A percentile compares a stretch with the other conserved stretches of the same genome.
phyloP scores from a whole-genome alignment of 2,329 filamentous ascomycete genomes.

The Tolypocladium inflatum region DNA sequence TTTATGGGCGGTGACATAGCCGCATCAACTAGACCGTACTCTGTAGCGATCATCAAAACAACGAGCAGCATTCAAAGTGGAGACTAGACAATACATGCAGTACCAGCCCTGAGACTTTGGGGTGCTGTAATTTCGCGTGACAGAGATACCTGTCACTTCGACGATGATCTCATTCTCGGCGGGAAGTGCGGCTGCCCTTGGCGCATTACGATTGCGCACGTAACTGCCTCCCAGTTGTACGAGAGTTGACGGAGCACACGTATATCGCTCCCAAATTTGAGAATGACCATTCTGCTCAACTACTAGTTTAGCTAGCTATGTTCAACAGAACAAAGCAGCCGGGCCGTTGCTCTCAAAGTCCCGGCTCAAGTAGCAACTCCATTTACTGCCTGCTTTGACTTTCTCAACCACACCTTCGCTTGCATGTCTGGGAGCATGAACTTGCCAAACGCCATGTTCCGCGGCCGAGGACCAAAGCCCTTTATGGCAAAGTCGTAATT shows the following conservation, averaged over 20 bases:
- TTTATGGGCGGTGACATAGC: not conserved
- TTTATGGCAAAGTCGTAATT: conserved; percentile 7
- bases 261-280: no score
- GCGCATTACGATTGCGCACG: not conserved
- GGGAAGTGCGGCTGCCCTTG: not conserved
- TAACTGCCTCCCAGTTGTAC: not conserved
- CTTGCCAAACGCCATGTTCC: conserved; percentile 6
- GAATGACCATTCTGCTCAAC: not conserved
- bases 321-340: not conserved
- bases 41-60: not conserved
- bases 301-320: not conserved
- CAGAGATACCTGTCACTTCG: not conserved
- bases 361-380: not conserved
- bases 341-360: not conserved
- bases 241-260: not conserved
- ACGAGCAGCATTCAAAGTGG: not conserved
- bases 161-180: not conserved
- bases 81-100: no score
- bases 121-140: not conserved
- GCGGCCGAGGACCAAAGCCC: conserved; percentile 4
- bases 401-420: conserved; percentile 6
- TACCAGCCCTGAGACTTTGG: not conserved
- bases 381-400: not conserved
- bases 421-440: conserved; percentile 6
- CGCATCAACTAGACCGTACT: not conserved